Conservation (phyloP, 805 yeast species). For the Brettanomyces bruxellensis region DNA sequence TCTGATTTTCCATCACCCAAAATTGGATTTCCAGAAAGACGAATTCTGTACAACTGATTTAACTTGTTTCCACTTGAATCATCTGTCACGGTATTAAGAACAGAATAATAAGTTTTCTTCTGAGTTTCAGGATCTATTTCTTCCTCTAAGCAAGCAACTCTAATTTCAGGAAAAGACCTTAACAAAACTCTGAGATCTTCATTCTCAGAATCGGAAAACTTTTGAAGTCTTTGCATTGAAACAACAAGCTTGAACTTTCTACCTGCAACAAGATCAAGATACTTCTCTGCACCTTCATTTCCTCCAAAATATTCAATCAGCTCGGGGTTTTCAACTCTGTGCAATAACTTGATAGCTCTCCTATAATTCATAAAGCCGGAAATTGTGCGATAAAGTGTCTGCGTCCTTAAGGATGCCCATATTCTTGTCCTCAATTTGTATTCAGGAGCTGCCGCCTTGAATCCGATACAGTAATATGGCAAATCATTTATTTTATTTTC, state of each 20-base stretch:
- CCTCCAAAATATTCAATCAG: slow-evolving; percentile 34
- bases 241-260: slow-evolving; percentile 75
- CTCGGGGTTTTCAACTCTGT: slow-evolving; percentile 56
- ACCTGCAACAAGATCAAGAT: slow-evolving; percentile 62
- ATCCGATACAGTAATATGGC: slow-evolving; percentile 67
- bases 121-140: slow-evolving; percentile 35
- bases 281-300: slow-evolving; percentile 43
- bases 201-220: slow-evolving; percentile 55
- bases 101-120: slow-evolving; percentile 44
- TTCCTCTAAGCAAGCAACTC: slow-evolving; percentile 46
- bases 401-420: slow-evolving; percentile 82
- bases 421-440: slow-evolving; percentile 64
- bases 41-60: slow-evolving; percentile 49
- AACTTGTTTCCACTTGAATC: slow-evolving; percentile 42
- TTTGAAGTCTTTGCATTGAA: slow-evolving; percentile 78
- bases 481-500: slow-evolving; percentile 46
- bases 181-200: slow-evolving; percentile 61
- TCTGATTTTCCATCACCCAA: slow-evolving; percentile 96
- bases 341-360: slow-evolving; percentile 61
- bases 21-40: slow-evolving; percentile 87
- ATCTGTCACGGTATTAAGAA: slow-evolving; percentile 50
- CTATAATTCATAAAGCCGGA: slow-evolving; percentile 79
- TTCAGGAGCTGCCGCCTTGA: slow-evolving; percentile 55
- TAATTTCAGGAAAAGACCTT: slow-evolving; percentile 62
- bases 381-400: slow-evolving; percentile 74